Percentiles rank a stretch among this genome's conserved stretches.
phyloP scores from a whole-genome alignment of 2,329 filamentous ascomycete species.

The Beauveria sp. region DNA sequence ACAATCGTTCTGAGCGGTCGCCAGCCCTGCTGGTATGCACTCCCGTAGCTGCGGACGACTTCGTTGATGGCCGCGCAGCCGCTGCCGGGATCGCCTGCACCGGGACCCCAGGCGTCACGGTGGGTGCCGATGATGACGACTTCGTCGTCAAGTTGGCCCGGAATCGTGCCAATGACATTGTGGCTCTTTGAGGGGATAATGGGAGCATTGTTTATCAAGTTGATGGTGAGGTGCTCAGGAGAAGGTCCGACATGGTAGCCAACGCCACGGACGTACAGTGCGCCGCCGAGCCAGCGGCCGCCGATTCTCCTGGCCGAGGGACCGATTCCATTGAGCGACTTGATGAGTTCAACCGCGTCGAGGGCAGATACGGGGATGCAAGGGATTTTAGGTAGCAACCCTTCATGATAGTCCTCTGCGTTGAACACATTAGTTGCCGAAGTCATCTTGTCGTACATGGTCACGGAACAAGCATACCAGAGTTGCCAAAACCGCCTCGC shows the following conservation, averaged over 20 bases:
- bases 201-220: constrained; percentile 58
- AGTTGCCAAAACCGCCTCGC: constrained; percentile 59
- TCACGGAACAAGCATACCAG: constrained; percentile 71
- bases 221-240: constrained; percentile 49
- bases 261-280: constrained; percentile 24
- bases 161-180: constrained; percentile 75
- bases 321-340: constrained; percentile 69
- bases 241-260: constrained; percentile 36
- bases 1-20: constrained; percentile 66
- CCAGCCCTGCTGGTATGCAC: constrained; percentile 67
- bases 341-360: constrained; percentile 70
- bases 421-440: neutral
- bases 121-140: constrained; percentile 72
- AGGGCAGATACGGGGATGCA: constrained; percentile 74
- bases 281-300: constrained; percentile 49
- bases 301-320: constrained; percentile 60
- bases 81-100: constrained; percentile 79
- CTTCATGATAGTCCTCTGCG: constrained; percentile 23
- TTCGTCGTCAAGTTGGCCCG: constrained; percentile 67
- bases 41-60: constrained; percentile 63
- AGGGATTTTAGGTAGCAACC: constrained; percentile 65
- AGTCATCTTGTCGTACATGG: constrained; percentile 54
- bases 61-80: constrained; percentile 73
- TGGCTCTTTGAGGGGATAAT: constrained; percentile 38
- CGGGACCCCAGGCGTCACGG: constrained; percentile 74